A percentile compares a stretch with the other conserved stretches of the same genome.
Conservation (phyloP, 1,139 yeast genomes). For the Magnusiomyces suaveolens region DNA sequence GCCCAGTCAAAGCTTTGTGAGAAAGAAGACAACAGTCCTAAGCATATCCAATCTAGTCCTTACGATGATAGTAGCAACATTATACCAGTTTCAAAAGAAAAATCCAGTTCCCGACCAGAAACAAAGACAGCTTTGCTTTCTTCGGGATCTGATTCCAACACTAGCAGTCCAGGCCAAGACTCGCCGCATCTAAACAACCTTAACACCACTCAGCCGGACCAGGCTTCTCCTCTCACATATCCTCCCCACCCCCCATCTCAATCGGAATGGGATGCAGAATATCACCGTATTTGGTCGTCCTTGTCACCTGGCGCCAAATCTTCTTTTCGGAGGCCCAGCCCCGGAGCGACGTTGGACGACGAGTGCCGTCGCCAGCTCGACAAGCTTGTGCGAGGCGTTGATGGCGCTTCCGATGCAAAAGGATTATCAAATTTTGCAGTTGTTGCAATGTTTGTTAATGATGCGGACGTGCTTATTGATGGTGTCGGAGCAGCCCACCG, state of each 20-base stretch:
- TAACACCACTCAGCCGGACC: not conserved
- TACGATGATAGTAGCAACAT: not conserved
- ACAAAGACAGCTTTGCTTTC: not conserved
- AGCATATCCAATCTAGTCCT: not conserved
- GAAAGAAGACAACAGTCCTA: not conserved
- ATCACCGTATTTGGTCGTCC: constrained; percentile 51
- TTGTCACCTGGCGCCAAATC: constrained; percentile 52
- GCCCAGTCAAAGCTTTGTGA: not conserved
- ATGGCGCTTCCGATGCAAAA: constrained; percentile 60
- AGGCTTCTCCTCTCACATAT: not conserved
- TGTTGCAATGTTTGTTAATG: constrained; percentile 58
- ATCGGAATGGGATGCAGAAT: constrained; percentile 59
- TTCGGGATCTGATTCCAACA: not conserved
- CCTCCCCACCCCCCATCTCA: constrained; percentile 44
- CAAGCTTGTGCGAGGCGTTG: constrained; percentile 71
- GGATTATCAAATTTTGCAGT: constrained; percentile 65
- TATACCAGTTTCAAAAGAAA: not conserved
- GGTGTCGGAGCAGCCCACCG: constrained; percentile 16
- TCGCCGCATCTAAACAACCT: not conserved
- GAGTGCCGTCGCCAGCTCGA: constrained; percentile 52
- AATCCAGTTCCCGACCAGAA: not conserved
- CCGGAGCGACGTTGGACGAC: constrained; percentile 51
- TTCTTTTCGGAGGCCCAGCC: constrained; percentile 62
- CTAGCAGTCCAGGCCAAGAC: not conserved
- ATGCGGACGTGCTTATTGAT: constrained; percentile 61